Conservation (phyloP, 257 asterid genomes). For the Thymus quinquecostatus region DNA sequence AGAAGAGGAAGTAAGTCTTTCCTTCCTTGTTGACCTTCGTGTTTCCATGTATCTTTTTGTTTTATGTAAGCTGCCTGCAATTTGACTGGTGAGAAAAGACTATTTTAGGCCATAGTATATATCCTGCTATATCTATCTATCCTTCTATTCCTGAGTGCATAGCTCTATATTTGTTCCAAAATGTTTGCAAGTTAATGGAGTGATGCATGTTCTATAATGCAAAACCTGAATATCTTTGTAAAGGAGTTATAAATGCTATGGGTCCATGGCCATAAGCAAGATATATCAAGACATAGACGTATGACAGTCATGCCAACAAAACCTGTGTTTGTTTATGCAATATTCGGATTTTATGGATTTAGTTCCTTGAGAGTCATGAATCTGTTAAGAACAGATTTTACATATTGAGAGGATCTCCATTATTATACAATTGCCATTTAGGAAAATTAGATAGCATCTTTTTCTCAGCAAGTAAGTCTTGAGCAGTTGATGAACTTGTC, state of each 20-base stretch:
- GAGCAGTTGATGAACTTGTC: background rate
- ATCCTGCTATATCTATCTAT: too few species aligned
- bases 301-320: background rate
- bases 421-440: background rate
- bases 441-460: background rate
- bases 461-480: background rate
- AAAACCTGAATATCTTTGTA: background rate
- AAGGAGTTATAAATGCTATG: background rate
- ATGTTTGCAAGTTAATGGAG: too few species aligned
- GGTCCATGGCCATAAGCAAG: background rate
- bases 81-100: too few species aligned
- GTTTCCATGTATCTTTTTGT: background rate
- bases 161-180: too few species aligned
- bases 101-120: too few species aligned
- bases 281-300: background rate
- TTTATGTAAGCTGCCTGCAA: too few species aligned
- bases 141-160: too few species aligned
- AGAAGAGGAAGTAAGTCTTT: conserved; percentile 82
- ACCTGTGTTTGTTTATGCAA: background rate
- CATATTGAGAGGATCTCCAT: background rate
- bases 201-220: too few species aligned
- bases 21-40: conserved; percentile 16
- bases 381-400: background rate
- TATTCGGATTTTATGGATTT: background rate
- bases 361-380: background rate